Evolutionary conservation across 345 rosid species (phyloP).

Genomic region (Bruguiera parviflora): DNA sequence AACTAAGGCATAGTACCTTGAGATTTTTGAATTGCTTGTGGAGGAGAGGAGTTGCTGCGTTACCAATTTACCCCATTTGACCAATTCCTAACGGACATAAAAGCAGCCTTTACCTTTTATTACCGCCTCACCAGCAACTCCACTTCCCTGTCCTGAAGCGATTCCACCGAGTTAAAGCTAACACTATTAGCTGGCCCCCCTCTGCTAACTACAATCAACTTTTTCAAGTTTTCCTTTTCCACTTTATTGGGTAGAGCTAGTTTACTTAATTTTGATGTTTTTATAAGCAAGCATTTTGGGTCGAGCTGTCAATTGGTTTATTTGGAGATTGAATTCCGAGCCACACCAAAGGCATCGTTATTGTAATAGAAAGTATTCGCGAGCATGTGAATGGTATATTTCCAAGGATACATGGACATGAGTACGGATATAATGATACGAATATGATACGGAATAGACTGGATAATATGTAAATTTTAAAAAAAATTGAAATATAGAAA

Average conservation of each 20-base stretch:
- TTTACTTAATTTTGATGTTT: slow-evolving; percentile 14
- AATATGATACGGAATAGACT: too few relatives aligned
- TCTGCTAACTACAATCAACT: slow-evolving; percentile 12
- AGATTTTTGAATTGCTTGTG: too few relatives aligned
- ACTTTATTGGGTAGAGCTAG: slow-evolving; percentile 11
- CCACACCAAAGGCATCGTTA: slow-evolving; percentile 2
- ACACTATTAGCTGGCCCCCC: slow-evolving; percentile 34
- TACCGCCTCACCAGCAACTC: slow-evolving; percentile 4
- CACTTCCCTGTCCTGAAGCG: slow-evolving; percentile 25
- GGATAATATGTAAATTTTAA: too few relatives aligned
- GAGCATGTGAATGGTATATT: too few relatives aligned
- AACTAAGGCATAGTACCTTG: too few relatives aligned
- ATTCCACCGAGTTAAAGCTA: slow-evolving; percentile 44
- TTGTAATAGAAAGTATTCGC: too few relatives aligned
- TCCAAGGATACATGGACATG: too few relatives aligned
- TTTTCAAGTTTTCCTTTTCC: slow-evolving; percentile 12
- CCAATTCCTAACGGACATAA: neutral
- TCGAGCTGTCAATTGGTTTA: slow-evolving; percentile 16
- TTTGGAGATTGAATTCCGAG: slow-evolving; percentile 21
- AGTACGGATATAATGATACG: too few relatives aligned
- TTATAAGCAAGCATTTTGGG: neutral
- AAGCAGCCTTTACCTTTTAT: slow-evolving; percentile 19
- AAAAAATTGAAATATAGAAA: too few relatives aligned
- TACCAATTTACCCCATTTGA: too few relatives aligned
- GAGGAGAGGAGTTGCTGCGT: too few relatives aligned